Base-by-base conservation (phyloP, 108 stramenopile species). In the Conticribra guillardii region DNA sequence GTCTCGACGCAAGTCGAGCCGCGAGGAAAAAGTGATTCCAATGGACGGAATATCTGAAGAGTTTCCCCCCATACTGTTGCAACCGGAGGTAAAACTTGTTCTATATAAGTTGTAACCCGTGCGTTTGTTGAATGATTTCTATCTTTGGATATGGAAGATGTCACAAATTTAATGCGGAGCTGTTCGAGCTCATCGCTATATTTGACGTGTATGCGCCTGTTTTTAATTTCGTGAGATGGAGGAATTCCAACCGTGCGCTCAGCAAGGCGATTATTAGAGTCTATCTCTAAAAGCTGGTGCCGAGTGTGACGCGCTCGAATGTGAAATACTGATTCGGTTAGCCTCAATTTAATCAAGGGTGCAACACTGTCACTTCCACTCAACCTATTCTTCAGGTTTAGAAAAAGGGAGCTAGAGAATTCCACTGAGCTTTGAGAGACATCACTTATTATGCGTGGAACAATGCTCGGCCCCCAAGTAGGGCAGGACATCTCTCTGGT, bases 381-480 rank as follows among this genome's bases (percentile, higher is more conserved):
- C 37, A 41, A 41, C 11, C 37, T 9, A 9, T 5, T 41, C 37
- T 41, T 9, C 8, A 41, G 5, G 37, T 9, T 11, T 11, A 9
- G 37, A 41, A 5, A 11, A 41, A 9, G 37, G 37, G 5, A 11
- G 37, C 37, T 9, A 11, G 5, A 11, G 37, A 41, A 41, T n/a
- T n/a, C 37, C 11, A 11, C 5, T 11, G 11, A 11, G 37, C 5
- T 9, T 49, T 29, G 47, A 33, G 61, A 24, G 16, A 45, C 56
- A 3, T 69, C 62, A 34, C 51, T 53, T 18, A 41, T 5, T 41
- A 46, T 46, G 31, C 76, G 68, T 30, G 68, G 76, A 34, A 77
- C 76, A 31, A 69, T 24, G 27, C 68, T 69, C 0, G 76, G 76
- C 0, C 76, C 76, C 46, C 61, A 77, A 29, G 68, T 69, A 52